Percentiles rank a stretch among this genome's conserved stretches.
Evolutionary conservation across 805 yeast species (phyloP).

Genomic region (Myxozyma melibiosi): DNA sequence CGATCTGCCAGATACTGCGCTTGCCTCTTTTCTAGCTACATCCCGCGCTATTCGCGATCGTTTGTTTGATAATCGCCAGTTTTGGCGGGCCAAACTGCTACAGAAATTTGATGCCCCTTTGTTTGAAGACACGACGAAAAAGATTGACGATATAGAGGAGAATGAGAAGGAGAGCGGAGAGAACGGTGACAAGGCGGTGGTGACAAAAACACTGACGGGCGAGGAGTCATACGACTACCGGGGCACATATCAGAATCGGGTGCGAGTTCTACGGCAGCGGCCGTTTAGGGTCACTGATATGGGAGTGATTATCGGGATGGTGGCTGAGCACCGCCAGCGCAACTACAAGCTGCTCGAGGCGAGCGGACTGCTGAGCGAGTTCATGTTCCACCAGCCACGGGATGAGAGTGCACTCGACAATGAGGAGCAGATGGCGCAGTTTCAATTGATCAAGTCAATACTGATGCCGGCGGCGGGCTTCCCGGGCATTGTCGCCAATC

Average conservation of each 20-base stretch:
- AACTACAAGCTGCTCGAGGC: slow-evolving; percentile 17
- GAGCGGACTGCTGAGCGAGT: slow-evolving; percentile 16
- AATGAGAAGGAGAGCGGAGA: background rate
- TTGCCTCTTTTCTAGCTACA: slow-evolving; percentile 7
- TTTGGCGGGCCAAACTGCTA: slow-evolving; percentile 26
- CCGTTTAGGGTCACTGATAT: slow-evolving; percentile 6
- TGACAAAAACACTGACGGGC: too few relatives aligned
- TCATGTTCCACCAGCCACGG: slow-evolving; percentile 17
- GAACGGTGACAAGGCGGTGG: too few relatives aligned
- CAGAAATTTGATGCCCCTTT: slow-evolving; percentile 22
- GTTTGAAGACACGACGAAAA: background rate
- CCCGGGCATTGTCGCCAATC: slow-evolving; percentile 29
- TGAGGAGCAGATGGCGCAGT: background rate
- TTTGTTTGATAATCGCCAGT: slow-evolving; percentile 10
- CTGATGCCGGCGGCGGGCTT: slow-evolving; percentile 31
- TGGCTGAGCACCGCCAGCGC: slow-evolving; percentile 19
- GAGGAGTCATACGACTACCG: slow-evolving; percentile 23
- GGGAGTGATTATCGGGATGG: slow-evolving; percentile 8
- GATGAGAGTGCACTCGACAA: background rate
- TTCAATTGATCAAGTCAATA: slow-evolving; percentile 23
- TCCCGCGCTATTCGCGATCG: slow-evolving; percentile 6
- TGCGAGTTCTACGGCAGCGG: slow-evolving; percentile 3
- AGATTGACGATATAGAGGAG: background rate
- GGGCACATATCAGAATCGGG: slow-evolving; percentile 12
- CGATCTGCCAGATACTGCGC: slow-evolving; percentile 16